Evolutionary conservation across 1,284 basidiomycete species (phyloP).

Genomic region (Ustilago sp.): DNA sequence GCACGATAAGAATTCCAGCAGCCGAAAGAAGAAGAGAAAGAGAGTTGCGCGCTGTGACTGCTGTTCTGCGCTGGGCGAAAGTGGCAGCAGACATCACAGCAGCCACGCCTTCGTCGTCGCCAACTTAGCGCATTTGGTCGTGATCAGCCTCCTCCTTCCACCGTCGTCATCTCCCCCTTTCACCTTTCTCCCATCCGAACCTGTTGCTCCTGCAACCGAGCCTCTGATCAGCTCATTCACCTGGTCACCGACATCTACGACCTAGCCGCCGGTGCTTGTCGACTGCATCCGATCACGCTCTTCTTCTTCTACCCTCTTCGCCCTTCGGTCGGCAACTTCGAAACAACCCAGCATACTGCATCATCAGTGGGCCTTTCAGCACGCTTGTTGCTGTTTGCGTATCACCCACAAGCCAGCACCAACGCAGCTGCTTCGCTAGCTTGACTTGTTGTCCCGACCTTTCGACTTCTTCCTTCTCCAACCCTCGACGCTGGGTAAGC

Average conservation of each 20-base stretch:
- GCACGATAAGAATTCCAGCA: constrained; percentile 26
- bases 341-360: constrained; percentile 12
- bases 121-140: constrained; percentile 5
- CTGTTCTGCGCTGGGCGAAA: background rate
- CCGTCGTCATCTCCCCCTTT: constrained; percentile 14
- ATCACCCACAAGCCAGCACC: background rate
- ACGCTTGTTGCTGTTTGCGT: constrained; percentile 1
- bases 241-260: constrained; percentile 3
- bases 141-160: constrained; percentile 15
- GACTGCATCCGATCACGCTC: constrained; percentile 49
- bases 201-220: constrained; percentile 37
- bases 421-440: constrained; percentile 1
- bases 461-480: constrained; percentile 12
- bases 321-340: constrained; percentile 5
- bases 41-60: constrained; percentile 14
- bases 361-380: constrained; percentile 1
- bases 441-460: background rate
- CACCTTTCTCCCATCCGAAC: constrained; percentile 7
- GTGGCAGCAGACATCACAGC: constrained; percentile 8
- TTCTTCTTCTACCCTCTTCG: constrained; percentile 12
- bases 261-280: constrained; percentile 19
- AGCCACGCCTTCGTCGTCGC: constrained; percentile 10
- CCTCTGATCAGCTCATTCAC: constrained; percentile 36
- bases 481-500: constrained; percentile 25
- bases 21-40: constrained; percentile 10